Conservation (phyloP, 345 rosid species). For the Passiflora organensis region DNA sequence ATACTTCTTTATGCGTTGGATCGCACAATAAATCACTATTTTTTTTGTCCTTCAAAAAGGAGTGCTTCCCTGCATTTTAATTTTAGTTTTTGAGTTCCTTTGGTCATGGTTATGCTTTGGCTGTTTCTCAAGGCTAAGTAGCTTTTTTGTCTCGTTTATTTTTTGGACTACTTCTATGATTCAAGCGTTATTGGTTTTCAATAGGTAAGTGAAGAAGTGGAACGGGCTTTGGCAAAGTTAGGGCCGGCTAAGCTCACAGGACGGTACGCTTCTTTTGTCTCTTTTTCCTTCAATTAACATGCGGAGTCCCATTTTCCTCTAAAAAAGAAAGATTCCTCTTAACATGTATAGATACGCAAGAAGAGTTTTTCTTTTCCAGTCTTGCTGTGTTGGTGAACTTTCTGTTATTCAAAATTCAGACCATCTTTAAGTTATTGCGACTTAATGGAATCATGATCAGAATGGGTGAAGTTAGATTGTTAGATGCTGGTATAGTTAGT, state of each 20-base stretch:
- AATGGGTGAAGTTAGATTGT: neutral
- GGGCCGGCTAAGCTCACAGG: slow-evolving; percentile 23
- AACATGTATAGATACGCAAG: too few species aligned
- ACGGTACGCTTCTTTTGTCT: slow-evolving; percentile 7
- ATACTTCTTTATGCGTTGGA: neutral
- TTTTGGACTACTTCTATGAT: neutral
- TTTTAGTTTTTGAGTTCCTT: too few species aligned
- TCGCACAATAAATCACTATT: too few species aligned
- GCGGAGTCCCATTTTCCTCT: neutral
- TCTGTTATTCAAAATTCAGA: neutral
- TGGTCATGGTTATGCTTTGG: neutral
- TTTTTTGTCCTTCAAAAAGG: too few species aligned
- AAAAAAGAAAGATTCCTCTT: too few species aligned
- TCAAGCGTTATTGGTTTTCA: neutral
- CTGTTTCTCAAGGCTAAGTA: neutral
- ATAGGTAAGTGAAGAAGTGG: slow-evolving; percentile 37
- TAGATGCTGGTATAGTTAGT: too few species aligned
- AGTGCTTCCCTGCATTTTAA: too few species aligned
- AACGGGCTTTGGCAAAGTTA: slow-evolving; percentile 32
- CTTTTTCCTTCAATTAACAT: neutral
- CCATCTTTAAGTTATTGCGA: neutral
- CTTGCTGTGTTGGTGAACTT: too few species aligned
- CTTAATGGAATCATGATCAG: neutral
- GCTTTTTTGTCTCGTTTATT: neutral
- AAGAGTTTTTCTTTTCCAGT: neutral